Conservation (phyloP, 352 stramenopile species). For the Globisporangium paroecandrum region DNA sequence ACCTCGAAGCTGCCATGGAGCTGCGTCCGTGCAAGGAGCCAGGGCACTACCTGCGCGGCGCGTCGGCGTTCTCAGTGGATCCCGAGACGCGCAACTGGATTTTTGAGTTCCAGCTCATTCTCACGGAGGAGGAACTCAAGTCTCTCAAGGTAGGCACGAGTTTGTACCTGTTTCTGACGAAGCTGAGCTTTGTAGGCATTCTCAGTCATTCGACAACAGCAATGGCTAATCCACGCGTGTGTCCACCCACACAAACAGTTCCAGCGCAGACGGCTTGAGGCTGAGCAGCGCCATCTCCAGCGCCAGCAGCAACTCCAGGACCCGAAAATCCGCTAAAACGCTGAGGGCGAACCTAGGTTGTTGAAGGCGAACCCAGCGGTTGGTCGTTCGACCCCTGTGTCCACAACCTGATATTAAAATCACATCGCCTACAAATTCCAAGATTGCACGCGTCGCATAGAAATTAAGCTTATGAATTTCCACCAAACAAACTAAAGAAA, state of each 20-base stretch:
- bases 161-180: background rate
- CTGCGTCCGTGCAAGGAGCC: constrained; percentile 42
- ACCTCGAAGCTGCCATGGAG: constrained; percentile 42
- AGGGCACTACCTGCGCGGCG: constrained; percentile 48
- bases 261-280: constrained; percentile 46
- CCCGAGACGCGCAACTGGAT: background rate
- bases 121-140: constrained; percentile 58
- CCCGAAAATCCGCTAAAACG: background rate
- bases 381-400: background rate
- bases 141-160: constrained; percentile 38
- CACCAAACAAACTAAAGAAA: background rate
- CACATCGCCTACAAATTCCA: background rate
- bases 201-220: background rate
- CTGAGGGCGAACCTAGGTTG: background rate
- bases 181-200: background rate
- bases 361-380: background rate
- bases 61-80: constrained; percentile 19
- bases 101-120: constrained; percentile 59
- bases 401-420: background rate
- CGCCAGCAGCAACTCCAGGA: constrained; percentile 25
- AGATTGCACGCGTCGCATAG: background rate
- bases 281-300: constrained; percentile 51
- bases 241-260: constrained; percentile 22
- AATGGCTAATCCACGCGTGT: background rate
- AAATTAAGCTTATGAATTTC: background rate